Evolutionary conservation across 208 protist genomes (phyloP).

Genomic region (Giardia muris): DNA sequence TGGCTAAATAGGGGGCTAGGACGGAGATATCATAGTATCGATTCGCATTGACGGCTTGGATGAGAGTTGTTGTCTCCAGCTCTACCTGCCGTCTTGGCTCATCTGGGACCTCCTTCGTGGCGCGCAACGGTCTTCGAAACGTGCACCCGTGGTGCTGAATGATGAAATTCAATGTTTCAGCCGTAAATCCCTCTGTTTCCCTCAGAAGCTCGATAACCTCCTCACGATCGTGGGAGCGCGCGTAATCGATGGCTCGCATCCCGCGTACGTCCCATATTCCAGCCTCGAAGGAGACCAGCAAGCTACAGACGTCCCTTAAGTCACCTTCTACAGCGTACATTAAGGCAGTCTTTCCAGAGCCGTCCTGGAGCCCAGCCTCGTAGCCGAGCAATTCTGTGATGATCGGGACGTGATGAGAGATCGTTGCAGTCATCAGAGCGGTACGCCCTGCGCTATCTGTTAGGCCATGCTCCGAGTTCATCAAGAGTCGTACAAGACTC

Average conservation of each 20-base stretch:
- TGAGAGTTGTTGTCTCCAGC: background rate
- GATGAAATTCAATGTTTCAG: background rate
- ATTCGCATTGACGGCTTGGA: background rate
- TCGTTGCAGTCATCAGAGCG: background rate
- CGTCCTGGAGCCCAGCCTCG: background rate
- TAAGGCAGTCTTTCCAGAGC: background rate
- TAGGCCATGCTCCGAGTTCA: background rate
- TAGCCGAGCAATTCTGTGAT: background rate
- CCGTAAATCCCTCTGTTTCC: background rate
- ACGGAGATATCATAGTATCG: background rate
- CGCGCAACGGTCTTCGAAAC: background rate
- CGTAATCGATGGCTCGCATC: background rate
- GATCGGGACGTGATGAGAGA: background rate
- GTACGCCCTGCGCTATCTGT: background rate
- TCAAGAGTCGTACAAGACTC: background rate
- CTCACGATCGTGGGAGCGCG: background rate
- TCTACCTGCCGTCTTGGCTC: no score
- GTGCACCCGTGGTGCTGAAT: background rate
- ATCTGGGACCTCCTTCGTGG: background rate
- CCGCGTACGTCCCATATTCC: background rate
- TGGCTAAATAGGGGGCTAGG: background rate
- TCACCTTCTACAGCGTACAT: background rate
- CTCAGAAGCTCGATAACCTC: background rate
- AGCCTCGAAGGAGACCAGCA: background rate
- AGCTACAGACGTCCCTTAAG: background rate